Base-by-base conservation (phyloP, 1,139 yeast genomes). In the Yamadazyma sp. region DNA sequence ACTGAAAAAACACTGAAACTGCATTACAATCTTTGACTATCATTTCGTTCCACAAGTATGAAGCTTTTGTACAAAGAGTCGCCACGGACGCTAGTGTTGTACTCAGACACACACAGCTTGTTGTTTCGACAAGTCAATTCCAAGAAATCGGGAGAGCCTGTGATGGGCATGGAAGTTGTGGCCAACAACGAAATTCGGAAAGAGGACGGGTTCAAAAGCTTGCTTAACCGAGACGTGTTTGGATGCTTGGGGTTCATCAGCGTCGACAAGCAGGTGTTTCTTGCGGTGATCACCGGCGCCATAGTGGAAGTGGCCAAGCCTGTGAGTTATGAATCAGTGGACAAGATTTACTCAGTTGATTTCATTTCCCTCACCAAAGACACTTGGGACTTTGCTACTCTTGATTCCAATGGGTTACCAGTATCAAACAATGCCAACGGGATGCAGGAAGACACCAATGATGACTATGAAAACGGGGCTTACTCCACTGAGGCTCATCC, bases 171-270 rank as follows among this genome's bases (percentile, higher is more conserved):
- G 33, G 84, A 80, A 52, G 55, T 79, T 34, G 60, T 69, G 4
- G 61, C 73, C 13, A 73, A 70, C 43, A 56, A 59, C 1, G 60
- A 62, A 15, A 61, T 76, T 45, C 56, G 67, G 17, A 51, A 59
- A 35, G 70, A 64, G 35, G 59, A 62, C 12, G 72, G 72, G 2
- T 83, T 67, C 56, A 71, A 67, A 44, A 54, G 61, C 20, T 63
- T 89, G 24, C 62, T 83, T 13, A 68, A 70, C 21, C 70, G 78
- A 15, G 83, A 83, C 18, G 73, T 86, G 14, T 72, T 68, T 50
- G 98, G 99, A 1, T 88, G 94, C 52, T 62, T 92, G 16, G 99
- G 99, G 0, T 65, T 94, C 34, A 83, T 90, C 29, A 78, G 78
- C 43, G 72, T 87, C 26, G 82, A 76, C 14, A 67, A 69, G 9